Conservation (phyloP, 495 filamentous ascomycete species). For the Ramalina intermedia region DNA sequence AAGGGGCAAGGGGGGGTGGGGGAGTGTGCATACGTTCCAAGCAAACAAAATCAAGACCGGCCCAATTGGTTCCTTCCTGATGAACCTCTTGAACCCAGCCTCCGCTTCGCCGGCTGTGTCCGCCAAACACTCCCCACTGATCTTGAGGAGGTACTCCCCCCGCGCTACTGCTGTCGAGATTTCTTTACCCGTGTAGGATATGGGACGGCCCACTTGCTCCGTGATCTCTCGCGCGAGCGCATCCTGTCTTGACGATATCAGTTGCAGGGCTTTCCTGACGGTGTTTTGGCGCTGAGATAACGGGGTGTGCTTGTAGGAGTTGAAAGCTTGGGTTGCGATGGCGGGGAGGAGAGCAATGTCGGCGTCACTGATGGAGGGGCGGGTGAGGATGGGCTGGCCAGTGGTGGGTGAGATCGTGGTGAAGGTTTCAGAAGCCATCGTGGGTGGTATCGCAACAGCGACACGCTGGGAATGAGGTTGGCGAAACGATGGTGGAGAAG, state of each 20-base stretch:
- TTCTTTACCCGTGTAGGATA: conserved; percentile 69
- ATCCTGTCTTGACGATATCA: conserved; percentile 57
- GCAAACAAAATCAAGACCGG: conserved; percentile 79
- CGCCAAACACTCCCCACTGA: conserved; percentile 39
- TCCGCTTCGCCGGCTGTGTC: conserved; percentile 70
- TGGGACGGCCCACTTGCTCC: conserved; percentile 88
- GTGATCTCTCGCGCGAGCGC: conserved; percentile 71
- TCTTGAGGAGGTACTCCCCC: conserved; percentile 66
- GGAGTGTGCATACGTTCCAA: conserved; percentile 50
- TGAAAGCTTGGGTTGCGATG: conserved; percentile 55
- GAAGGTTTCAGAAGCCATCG: conserved; percentile 66
- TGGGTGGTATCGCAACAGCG: background rate
- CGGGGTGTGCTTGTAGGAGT: conserved; percentile 46
- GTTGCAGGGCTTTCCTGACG: conserved; percentile 55
- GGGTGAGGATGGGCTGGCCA: conserved; percentile 58
- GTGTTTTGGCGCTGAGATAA: conserved; percentile 59
- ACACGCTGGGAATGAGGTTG: no score
- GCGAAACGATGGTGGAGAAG: no score
- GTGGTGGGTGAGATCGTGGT: conserved; percentile 84
- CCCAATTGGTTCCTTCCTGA: conserved; percentile 73
- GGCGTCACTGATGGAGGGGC: conserved; percentile 50
- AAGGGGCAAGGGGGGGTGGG: no score
- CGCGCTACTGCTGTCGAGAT: conserved; percentile 67
- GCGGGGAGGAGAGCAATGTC: conserved; percentile 53
- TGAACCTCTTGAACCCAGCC: conserved; percentile 76